These are phyloP conservation scores for Astrothelium macrocarpum DNA, from an alignment of 495 filamentous ascomycete species.

Conservation along the genomic window DNA sequence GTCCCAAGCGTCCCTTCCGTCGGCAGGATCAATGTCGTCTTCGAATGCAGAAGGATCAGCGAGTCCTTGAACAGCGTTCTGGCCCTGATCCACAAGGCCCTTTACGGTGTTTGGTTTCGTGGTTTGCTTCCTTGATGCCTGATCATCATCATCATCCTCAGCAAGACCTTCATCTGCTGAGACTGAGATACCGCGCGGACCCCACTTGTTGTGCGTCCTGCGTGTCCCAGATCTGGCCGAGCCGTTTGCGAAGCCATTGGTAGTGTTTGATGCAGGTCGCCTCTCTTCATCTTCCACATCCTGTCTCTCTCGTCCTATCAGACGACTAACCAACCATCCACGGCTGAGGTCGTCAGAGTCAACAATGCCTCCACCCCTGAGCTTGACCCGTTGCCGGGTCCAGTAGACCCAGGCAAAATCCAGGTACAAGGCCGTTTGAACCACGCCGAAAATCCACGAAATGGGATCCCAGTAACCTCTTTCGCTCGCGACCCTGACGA, in stretches of 20 bases:
- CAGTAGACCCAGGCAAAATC: constrained; percentile 99
- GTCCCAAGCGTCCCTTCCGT: not conserved
- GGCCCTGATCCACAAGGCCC: not conserved
- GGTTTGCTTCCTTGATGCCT: not conserved
- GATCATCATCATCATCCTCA: constrained; percentile 11
- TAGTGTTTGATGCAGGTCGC: constrained; percentile 7
- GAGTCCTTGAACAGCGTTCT: not conserved
- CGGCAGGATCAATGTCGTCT: not conserved
- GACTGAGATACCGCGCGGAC: constrained; percentile 23
- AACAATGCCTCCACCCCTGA: constrained; percentile 82
- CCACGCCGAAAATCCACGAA: constrained; percentile 69
- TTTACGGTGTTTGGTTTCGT: not conserved
- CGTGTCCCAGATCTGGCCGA: constrained; percentile 3
- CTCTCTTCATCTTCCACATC: constrained; percentile 17
- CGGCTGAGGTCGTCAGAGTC: constrained; percentile 80
- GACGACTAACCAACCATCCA: constrained; percentile 59
- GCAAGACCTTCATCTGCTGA: constrained; percentile 21
- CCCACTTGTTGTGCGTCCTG: constrained; percentile 18
- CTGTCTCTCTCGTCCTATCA: constrained; percentile 26
- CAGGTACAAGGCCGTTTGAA: constrained; percentile 84
- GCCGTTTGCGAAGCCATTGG: constrained; percentile 13
- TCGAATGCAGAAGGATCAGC: constrained; percentile 5
- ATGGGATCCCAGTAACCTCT: constrained; percentile 59
- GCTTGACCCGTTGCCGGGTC: constrained; percentile 84
- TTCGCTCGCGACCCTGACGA: constrained; percentile 51